Conservation (phyloP, 306 rosid genomes). For the Vigna unguiculata region DNA sequence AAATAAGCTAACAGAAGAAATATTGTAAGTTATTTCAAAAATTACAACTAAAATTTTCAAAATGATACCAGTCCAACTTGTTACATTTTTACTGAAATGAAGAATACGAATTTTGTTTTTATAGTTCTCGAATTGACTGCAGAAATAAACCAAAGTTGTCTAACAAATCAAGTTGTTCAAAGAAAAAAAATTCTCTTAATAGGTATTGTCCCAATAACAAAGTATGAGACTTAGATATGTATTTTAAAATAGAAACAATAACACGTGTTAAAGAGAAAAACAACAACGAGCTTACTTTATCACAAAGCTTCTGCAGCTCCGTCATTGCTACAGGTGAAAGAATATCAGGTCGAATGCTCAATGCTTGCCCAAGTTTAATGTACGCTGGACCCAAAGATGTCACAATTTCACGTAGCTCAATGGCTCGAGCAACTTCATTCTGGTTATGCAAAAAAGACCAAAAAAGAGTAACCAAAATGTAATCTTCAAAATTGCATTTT, state of each 20-base stretch:
- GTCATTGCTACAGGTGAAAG: slow-evolving; percentile 95
- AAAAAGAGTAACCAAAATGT: slow-evolving; percentile 32
- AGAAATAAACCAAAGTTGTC: slow-evolving; percentile 34
- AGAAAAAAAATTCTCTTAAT: background rate
- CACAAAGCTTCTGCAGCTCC: slow-evolving; percentile 98
- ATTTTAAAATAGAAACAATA: slow-evolving; percentile 35
- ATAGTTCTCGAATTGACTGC: slow-evolving; percentile 22
- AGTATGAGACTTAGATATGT: slow-evolving; percentile 7
- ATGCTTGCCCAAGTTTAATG: slow-evolving; percentile 98
- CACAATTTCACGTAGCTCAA: slow-evolving; percentile 92
- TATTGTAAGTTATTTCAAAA: slow-evolving; percentile 38
- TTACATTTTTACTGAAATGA: slow-evolving; percentile 32
- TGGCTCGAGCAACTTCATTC: slow-evolving; percentile 98
- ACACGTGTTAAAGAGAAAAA: slow-evolving; percentile 1
- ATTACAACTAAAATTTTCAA: slow-evolving; percentile 26
- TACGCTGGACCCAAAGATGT: slow-evolving; percentile 99
- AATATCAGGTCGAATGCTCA: slow-evolving; percentile 97
- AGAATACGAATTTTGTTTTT: slow-evolving; percentile 8
- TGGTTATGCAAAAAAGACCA: slow-evolving; percentile 52
- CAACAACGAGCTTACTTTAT: slow-evolving; percentile 66
- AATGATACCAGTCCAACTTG: slow-evolving; percentile 1
- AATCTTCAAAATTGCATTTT: slow-evolving; percentile 28
- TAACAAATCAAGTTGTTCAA: slow-evolving; percentile 25
- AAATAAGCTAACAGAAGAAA: slow-evolving; percentile 8
- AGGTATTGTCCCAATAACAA: slow-evolving; percentile 2